Evolutionary conservation across 1,284 basidiomycete species (phyloP), one percentile per base, ranked within the genome.

Genomic region (Abortiporus biennis): DNA sequence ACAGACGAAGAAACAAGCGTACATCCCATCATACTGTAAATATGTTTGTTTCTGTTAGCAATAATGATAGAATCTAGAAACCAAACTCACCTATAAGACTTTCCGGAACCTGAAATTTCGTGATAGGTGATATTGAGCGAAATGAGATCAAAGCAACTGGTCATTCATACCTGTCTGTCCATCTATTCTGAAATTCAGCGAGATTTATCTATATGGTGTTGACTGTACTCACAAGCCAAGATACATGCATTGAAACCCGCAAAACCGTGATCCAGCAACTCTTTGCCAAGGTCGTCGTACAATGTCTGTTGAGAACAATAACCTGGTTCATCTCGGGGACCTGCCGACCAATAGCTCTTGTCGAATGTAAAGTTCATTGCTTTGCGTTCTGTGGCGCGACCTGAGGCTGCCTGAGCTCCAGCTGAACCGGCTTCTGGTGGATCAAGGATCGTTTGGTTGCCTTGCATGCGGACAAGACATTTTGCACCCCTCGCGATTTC

Each of bases 211-310:
- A 31, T 5, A 27, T 44, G 20, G 29, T 17, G 38, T 42, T 15
- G 12, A 31, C 46, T 44, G 30, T 15, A 85, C 92, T 76, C 68
- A 96, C 92, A 95, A 63, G 93, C 92, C 63, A 97, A 74, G 65
- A 96, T 95, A 76, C 92, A 95, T 42, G 93, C 92, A 72, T 99
- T 98, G 69, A 97, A 99, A 19, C 95, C 96, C 37, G 88, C 71
- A 67, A 98, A 98, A 34, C 90, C 85, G 64, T 98, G 94, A 61
- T 98, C 88, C 54, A 99, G 72, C 40, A 99, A 67, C 57, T 98
- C 95, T 62, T 88, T 85, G 35, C 96, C 96, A 25, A 99, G 67
- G 69, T 98, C 95, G 52, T 95, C 82, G 64, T 92, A 98, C 45
- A 98, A 69, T 0, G 92, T 97, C 61, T 93, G 82, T 60, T 97